Evolutionary conservation across 169 alveolate species (phyloP).

Genomic region (Cryptosporidium felis): DNA sequence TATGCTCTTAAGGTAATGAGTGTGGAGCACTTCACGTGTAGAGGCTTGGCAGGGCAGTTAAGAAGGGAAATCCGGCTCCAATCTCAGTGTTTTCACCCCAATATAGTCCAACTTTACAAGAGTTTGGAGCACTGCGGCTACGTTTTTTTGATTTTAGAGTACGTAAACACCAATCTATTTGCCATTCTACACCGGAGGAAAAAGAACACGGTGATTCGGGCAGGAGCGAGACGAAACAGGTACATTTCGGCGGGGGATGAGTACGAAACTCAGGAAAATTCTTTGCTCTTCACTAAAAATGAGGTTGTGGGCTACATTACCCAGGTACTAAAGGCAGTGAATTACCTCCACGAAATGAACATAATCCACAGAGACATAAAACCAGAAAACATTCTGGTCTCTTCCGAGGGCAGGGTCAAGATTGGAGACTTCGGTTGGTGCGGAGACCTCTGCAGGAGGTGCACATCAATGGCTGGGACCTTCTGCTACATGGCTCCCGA

Average conservation of each 20-base stretch:
- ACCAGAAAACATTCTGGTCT: constrained; percentile 53
- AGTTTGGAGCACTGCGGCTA: constrained; percentile 35
- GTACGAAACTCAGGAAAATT: not conserved
- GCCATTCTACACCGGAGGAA: constrained; percentile 36
- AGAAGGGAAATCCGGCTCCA: constrained; percentile 61
- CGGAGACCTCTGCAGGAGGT: constrained; percentile 51
- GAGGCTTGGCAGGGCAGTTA: constrained; percentile 51
- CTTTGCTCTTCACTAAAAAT: not conserved
- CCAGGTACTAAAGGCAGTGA: constrained; percentile 40
- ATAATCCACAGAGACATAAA: constrained; percentile 60
- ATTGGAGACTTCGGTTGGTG: constrained; percentile 71
- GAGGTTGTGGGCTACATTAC: constrained; percentile 37
- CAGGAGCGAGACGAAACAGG: constrained; percentile 38
- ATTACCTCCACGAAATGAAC: constrained; percentile 47
- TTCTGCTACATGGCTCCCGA: constrained; percentile 75
- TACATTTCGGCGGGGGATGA: not conserved
- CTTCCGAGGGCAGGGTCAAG: constrained; percentile 42
- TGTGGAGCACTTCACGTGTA: constrained; percentile 67
- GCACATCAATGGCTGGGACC: constrained; percentile 68
- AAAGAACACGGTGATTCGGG: constrained; percentile 29
- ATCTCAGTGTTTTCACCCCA: constrained; percentile 65
- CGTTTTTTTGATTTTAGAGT: constrained; percentile 40
- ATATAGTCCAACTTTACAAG: constrained; percentile 54
- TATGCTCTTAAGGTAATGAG: constrained; percentile 69
- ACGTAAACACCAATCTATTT: constrained; percentile 54